A percentile compares a stretch with the other conserved stretches of the same genome.
Conservation (phyloP, 2,329 filamentous ascomycete genomes). For the Metarhizium brunneum region DNA sequence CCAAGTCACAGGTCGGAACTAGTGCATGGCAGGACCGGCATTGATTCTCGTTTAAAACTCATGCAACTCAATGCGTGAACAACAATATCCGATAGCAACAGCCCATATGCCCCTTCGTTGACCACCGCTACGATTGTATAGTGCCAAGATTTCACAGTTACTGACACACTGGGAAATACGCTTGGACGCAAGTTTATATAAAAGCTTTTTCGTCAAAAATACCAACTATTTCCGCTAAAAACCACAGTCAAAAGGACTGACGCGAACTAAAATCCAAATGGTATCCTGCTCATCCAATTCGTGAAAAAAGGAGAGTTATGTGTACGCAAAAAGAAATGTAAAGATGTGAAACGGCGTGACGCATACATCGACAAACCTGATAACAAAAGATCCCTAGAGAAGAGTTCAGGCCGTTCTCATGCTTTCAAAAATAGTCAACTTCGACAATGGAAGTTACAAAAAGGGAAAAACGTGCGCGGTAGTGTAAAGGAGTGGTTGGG, state of each 20-base stretch:
- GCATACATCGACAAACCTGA: not conserved
- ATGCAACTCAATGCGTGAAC: too few species aligned
- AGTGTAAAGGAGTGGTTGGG: too few species aligned
- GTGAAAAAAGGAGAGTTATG: slow-evolving; percentile 3
- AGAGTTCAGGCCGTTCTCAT: not conserved
- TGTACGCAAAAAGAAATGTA: slow-evolving; percentile 9
- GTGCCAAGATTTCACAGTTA: not conserved
- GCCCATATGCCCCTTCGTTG: too few species aligned
- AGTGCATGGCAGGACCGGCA: too few species aligned
- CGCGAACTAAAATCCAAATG: slow-evolving; percentile 11
- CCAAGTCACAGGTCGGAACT: too few species aligned
- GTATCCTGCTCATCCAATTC: slow-evolving; percentile 15
- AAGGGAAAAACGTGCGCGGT: too few species aligned
- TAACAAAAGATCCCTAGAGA: not conserved
- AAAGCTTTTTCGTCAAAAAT: not conserved
- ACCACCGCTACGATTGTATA: too few species aligned
- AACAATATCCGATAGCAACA: too few species aligned
- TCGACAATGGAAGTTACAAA: too few species aligned
- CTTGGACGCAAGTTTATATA: not conserved
- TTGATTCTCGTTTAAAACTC: too few species aligned
- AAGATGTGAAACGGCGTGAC: not conserved
- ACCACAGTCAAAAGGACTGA: not conserved
- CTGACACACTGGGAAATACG: not conserved
- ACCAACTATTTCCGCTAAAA: not conserved
- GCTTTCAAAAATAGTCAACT: not conserved